Conservation (phyloP, 2,329 filamentous ascomycete genomes). For the Paecilomyces dactylethromorphus region DNA sequence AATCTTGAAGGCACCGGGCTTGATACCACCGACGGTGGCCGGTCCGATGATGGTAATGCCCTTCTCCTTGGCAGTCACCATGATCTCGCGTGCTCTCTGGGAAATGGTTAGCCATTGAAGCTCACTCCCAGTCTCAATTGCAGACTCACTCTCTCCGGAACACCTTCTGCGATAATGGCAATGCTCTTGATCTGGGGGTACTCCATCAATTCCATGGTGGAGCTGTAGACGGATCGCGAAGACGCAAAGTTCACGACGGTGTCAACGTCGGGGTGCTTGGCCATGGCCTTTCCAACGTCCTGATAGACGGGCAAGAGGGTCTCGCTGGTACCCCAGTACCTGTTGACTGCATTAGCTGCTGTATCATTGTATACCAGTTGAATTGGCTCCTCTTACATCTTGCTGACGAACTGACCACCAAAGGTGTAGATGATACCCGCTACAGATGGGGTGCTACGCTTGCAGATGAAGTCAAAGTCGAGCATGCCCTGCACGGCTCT, state of each 20-base stretch:
- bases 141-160: constrained; percentile 74
- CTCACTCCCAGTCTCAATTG: neutral
- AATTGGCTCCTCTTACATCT: constrained; percentile 60
- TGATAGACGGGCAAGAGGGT: constrained; percentile 98
- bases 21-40: constrained; percentile 97
- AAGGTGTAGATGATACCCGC: constrained; percentile 99
- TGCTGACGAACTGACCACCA: constrained; percentile 99
- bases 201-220: constrained; percentile 98
- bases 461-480: constrained; percentile 99
- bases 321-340: constrained; percentile 99
- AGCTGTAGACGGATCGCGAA: constrained; percentile 96
- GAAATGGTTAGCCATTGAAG: constrained; percentile 1
- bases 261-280: constrained; percentile 95
- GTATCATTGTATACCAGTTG: neutral
- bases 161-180: constrained; percentile 98
- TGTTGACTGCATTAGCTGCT: constrained; percentile 16
- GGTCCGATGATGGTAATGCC: constrained; percentile 98
- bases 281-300: constrained; percentile 81
- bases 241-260: constrained; percentile 99
- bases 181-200: constrained; percentile 96
- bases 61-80: constrained; percentile 96
- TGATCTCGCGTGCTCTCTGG: constrained; percentile 92
- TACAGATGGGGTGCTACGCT: constrained; percentile 90
- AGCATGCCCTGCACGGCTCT: constrained; percentile 89
- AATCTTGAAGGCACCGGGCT: constrained; percentile 99